These are phyloP conservation scores for Thamnidium elegans DNA, from an alignment of 192 early-diverging fungal species.

Conservation along the genomic window DNA sequence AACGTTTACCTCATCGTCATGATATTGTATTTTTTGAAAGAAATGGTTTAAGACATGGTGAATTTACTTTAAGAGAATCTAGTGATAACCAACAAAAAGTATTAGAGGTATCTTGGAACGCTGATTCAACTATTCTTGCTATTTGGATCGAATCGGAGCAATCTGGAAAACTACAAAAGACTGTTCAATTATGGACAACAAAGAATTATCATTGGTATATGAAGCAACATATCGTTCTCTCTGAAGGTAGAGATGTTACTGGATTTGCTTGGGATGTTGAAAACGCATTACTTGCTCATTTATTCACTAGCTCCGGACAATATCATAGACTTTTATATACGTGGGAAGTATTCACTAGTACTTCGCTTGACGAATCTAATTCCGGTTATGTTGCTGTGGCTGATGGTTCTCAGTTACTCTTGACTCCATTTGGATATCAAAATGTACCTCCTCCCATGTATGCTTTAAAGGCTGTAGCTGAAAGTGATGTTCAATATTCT, in stretches of 20 bases:
- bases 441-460: conserved; percentile 98
- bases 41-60: conserved; percentile 92
- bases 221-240: conserved; percentile 75
- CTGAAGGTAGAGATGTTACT: conserved; percentile 38
- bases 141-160: conserved; percentile 51
- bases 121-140: conserved; percentile 86
- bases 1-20: conserved; percentile 73
- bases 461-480: conserved; percentile 38
- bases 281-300: conserved; percentile 58
- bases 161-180: conserved; percentile 23
- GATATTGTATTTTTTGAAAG: conserved; percentile 93
- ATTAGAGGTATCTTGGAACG: conserved; percentile 76
- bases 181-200: conserved; percentile 86
- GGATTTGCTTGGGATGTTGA: conserved; percentile 85
- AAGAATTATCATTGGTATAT: conserved; percentile 97
- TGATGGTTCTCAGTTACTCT: conserved; percentile 61
- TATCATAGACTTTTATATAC: conserved; percentile 42
- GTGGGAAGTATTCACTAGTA: conserved; percentile 41
- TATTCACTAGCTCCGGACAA: conserved; percentile 44
- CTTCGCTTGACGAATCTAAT: conserved; percentile 39
- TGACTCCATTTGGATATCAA: conserved; percentile 77
- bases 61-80: conserved; percentile 75
- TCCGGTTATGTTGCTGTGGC: conserved; percentile 70
- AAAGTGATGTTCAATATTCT: conserved; percentile 51
- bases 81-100: conserved; percentile 37